Percentiles rank a stretch among this genome's conserved stretches.
Conservation (phyloP, 345 rosid genomes). For the Populus deltoides region DNA sequence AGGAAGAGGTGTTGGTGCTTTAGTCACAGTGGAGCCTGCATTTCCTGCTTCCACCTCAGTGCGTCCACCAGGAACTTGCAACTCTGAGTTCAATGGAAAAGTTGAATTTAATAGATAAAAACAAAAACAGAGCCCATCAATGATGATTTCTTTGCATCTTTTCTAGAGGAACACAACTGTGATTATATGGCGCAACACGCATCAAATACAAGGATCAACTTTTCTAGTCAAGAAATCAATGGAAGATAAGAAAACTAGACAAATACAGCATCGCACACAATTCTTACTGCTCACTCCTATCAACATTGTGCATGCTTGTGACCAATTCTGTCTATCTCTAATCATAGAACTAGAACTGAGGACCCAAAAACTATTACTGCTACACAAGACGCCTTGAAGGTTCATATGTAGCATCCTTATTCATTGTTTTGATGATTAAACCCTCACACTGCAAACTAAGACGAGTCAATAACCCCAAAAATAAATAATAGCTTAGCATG, state of each 20-base stretch:
- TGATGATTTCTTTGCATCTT: background rate
- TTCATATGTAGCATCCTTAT: constrained; percentile 92
- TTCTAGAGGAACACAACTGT: background rate
- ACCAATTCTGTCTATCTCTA: background rate
- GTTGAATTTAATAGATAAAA: background rate
- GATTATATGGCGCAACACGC: background rate
- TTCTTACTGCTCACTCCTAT: background rate
- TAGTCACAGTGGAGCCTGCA: constrained; percentile 30
- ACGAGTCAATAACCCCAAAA: background rate
- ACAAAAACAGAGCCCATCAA: background rate
- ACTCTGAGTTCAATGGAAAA: constrained; percentile 44
- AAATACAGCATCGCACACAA: background rate
- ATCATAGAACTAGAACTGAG: background rate
- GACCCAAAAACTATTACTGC: background rate
- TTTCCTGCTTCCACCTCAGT: constrained; percentile 54
- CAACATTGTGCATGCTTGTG: background rate
- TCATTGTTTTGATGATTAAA: constrained; percentile 84
- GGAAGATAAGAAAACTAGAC: background rate
- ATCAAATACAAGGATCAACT: background rate
- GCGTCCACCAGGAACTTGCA: constrained; percentile 50
- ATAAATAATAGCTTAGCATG: background rate
- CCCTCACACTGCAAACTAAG: constrained; percentile 82
- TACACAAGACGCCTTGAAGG: constrained; percentile 60
- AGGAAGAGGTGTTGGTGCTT: constrained; percentile 29
- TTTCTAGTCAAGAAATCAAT: background rate